Evolutionary conservation across 441 rosid genomes (phyloP).

Genomic region (Populus tomentosa): DNA sequence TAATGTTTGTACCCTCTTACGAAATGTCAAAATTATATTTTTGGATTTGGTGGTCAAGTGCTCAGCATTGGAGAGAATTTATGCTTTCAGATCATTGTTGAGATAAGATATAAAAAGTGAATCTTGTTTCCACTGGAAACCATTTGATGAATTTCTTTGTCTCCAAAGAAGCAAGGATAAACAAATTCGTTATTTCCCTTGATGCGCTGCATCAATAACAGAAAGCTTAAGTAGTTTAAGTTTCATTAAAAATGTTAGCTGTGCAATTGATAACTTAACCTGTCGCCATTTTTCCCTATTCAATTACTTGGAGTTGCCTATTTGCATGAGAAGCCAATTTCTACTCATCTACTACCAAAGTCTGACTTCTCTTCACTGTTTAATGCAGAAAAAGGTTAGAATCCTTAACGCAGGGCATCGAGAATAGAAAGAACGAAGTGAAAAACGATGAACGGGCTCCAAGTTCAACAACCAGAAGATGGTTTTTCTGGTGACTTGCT

Average conservation of each 20-base stretch:
- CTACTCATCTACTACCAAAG: neutral
- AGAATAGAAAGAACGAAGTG: conserved; percentile 33
- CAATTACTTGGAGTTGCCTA: neutral
- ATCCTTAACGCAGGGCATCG: conserved; percentile 66
- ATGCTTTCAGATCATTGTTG: neutral
- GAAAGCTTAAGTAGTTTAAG: neutral
- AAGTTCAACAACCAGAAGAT: conserved; percentile 36
- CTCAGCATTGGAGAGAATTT: neutral
- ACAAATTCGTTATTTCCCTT: no score
- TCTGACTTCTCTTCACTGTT: neutral
- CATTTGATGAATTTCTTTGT: no score
- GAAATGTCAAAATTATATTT: neutral
- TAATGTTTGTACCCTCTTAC: conserved; percentile 29
- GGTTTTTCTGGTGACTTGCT: conserved; percentile 66
- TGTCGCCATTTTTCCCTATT: neutral
- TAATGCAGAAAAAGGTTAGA: conserved; percentile 62
- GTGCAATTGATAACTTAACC: neutral
- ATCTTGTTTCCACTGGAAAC: no score
- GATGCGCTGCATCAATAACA: neutral
- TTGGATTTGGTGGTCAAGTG: neutral
- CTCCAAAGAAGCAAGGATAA: no score
- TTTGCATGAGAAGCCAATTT: neutral
- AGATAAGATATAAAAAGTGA: neutral
- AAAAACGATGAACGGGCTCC: conserved; percentile 35
- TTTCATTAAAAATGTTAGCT: neutral